These are phyloP conservation scores for Trichoderma aggressivum DNA, from an alignment of 2,329 filamentous ascomycete genomes.

Conservation along the genomic window DNA sequence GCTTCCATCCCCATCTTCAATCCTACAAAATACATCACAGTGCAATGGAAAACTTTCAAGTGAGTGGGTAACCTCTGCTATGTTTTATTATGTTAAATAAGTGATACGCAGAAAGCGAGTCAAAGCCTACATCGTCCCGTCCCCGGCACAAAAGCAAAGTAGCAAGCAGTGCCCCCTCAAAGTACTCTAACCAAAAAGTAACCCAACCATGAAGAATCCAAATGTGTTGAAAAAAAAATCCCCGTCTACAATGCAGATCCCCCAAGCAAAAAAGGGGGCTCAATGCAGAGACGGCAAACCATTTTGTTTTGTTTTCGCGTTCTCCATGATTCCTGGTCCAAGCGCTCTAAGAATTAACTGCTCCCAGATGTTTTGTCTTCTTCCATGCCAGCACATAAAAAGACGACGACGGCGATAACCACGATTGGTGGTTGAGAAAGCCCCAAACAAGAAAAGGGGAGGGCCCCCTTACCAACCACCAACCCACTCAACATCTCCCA, in stretches of 20 bases:
- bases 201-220: slow-evolving; percentile 7
- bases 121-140: slow-evolving; percentile 40
- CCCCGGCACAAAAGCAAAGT: slow-evolving; percentile 21
- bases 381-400: neutral
- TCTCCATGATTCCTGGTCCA: neutral
- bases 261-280: neutral
- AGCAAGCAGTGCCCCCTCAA: neutral
- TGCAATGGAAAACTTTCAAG: neutral
- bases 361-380: neutral
- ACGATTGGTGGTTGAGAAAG: slow-evolving; percentile 54
- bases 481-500: slow-evolving; percentile 89
- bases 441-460: slow-evolving; percentile 24
- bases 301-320: neutral
- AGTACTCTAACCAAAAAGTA: neutral
- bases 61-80: slow-evolving; percentile 68
- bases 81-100: slow-evolving; percentile 47
- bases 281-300: slow-evolving; percentile 11
- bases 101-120: slow-evolving; percentile 65
- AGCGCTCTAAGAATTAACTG: neutral
- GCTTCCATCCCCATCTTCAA: neutral
- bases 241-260: slow-evolving; percentile 7
- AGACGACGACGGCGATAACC: slow-evolving; percentile 44
- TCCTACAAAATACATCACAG: neutral
- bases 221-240: neutral
- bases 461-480: slow-evolving; percentile 70